Conservation (phyloP, 2,329 filamentous ascomycete species). For the Penicillium polonicum region DNA sequence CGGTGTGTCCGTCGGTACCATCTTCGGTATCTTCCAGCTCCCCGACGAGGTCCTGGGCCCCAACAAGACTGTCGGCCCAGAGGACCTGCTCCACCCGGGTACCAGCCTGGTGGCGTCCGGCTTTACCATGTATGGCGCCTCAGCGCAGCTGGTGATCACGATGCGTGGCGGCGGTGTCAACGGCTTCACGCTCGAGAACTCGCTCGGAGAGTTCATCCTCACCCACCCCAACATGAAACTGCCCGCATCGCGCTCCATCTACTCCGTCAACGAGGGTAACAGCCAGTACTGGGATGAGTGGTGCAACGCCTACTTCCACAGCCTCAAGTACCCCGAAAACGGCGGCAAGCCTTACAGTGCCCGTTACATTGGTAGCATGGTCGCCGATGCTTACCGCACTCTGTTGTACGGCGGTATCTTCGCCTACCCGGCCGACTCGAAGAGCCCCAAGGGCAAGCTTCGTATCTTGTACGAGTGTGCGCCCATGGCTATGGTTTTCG, state of each 20-base stretch:
- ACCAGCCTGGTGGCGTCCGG: conserved; percentile 89
- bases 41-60: conserved; percentile 58
- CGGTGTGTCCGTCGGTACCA: conserved; percentile 95
- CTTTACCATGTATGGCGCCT: conserved; percentile 99
- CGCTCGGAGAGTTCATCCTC: conserved; percentile 96
- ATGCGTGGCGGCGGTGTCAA: conserved; percentile 92
- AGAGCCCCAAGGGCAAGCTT: conserved; percentile 97
- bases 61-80: conserved; percentile 56
- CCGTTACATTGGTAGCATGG: conserved; percentile 97
- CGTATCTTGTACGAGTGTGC: conserved; percentile 97
- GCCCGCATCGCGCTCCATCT: conserved; percentile 77
- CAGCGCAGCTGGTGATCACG: conserved; percentile 91
- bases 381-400: conserved; percentile 95
- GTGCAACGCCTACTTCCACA: conserved; percentile 84
- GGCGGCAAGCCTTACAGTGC: conserved; percentile 85
- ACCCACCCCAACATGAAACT: conserved; percentile 94
- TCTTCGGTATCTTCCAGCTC: conserved; percentile 92
- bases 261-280: conserved; percentile 99
- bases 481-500: conserved; percentile 98
- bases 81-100: conserved; percentile 85
- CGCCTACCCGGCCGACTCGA: conserved; percentile 95
- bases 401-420: conserved; percentile 95
- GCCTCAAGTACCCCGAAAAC: conserved; percentile 73
- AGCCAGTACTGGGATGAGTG: conserved; percentile 91
- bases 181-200: conserved; percentile 96